Evolutionary conservation across 371 early-diverging fungal species (phyloP), one percentile per base, ranked within the genome.

Genomic region (Cokeromyces recurvatus): DNA sequence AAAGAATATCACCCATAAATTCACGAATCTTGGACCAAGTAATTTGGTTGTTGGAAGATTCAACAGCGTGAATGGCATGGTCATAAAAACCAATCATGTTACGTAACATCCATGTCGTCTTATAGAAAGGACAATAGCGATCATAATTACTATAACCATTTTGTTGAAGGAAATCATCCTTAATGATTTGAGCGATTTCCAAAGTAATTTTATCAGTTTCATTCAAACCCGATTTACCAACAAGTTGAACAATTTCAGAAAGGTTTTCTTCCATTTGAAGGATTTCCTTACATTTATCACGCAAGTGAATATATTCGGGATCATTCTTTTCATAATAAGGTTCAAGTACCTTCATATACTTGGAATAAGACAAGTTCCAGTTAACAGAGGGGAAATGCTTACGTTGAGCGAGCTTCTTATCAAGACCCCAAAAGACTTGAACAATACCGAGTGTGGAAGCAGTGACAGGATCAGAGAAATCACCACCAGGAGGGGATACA

Each of bases 321-420:
- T 99, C 98, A 35, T 89, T 78, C 46, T 79, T 76, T 69, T 98
- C 96, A 67, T 99, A 99, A 79, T 84, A 97, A 32, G 92, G 89
- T 47, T 97, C 95, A 38, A 99, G 78, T 7, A 94, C 95, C 65
- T 95, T 93, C 69, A 89, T 85, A 79, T 99, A 99, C 83, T 99
- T 99, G 55, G 98, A 97, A 79, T 99, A 99, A 66, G 89, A 89
- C 64, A 97, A 79, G 40, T 91, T 95, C 99, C 99, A 99, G 82
- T 99, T 99, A 52, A 99, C 97, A 19, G 99, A 99, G 9, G 99
- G 99, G 87, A 99, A 99, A 81, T 99, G 99, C 83, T 99, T 99
- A 66, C 99, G 89, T 75, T 99, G 99, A 19, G 99, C 99, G 35
- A 99, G 83, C 79, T 99, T 99, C 86, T 99, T 99, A 78, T 99